Evolutionary conservation across 2,329 filamentous ascomycete genomes (phyloP).

Genomic region (Biscogniauxia mediterranea): DNA sequence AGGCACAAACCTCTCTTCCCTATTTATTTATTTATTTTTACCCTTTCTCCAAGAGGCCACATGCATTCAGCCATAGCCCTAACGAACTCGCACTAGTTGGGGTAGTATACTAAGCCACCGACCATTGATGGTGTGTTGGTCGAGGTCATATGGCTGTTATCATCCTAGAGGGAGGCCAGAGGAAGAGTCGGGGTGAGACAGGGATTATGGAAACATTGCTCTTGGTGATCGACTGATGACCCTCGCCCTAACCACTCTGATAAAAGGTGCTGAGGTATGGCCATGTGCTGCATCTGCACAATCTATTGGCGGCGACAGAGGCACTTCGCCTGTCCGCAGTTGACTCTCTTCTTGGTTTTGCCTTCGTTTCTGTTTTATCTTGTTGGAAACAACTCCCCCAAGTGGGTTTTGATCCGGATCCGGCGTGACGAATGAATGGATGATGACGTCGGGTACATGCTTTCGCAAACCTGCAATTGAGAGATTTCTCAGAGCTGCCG

Average conservation of each 20-base stretch:
- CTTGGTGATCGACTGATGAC: neutral
- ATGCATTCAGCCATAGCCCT: neutral
- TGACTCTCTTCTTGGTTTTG: neutral
- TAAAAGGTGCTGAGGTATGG: neutral
- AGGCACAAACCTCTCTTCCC: too few species aligned
- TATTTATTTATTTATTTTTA: neutral
- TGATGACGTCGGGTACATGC: constrained; percentile 1
- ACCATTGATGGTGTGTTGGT: neutral
- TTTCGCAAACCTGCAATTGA: neutral
- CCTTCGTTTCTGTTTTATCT: neutral
- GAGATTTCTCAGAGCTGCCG: neutral
- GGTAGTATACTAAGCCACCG: neutral
- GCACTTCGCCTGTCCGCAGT: constrained; percentile 1
- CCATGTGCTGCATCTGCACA: constrained; percentile 2
- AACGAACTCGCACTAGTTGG: neutral
- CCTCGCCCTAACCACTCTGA: neutral
- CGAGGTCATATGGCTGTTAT: neutral
- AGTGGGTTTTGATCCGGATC: neutral
- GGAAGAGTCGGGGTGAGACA: neutral
- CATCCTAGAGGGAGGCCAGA: neutral
- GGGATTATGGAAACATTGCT: neutral
- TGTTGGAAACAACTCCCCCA: neutral
- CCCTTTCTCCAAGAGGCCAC: neutral
- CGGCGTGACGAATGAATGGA: constrained; percentile 1
- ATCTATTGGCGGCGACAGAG: neutral